Evolutionary conservation across 2,329 filamentous ascomycete species (phyloP).

Genomic region (Helminthosporium solani): DNA sequence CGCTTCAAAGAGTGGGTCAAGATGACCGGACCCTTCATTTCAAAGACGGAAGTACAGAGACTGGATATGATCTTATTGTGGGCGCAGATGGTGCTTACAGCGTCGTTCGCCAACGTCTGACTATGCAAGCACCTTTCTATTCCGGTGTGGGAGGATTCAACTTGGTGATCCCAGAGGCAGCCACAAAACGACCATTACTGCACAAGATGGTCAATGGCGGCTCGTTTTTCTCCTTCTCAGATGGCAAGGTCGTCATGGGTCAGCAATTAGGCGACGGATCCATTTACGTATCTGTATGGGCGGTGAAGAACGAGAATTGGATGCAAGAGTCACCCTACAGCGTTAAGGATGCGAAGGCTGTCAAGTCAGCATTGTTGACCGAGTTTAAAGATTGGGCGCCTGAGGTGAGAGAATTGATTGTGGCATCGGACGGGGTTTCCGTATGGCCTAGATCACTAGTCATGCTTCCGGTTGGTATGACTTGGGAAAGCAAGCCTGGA

Average conservation of each 20-base stretch:
- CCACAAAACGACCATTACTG: constrained; percentile 26
- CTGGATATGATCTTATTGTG: constrained; percentile 48
- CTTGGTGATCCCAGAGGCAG: constrained; percentile 31
- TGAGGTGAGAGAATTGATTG: too few relatives aligned
- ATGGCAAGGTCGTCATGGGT: constrained; percentile 27
- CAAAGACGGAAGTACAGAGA: constrained; percentile 35
- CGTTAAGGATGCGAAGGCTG: constrained; percentile 16
- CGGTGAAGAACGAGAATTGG: too few relatives aligned
- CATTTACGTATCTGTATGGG: background rate
- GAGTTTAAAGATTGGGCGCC: constrained; percentile 36
- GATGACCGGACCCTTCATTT: too few relatives aligned
- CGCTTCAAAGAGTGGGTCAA: constrained; percentile 21
- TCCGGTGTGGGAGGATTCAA: constrained; percentile 39
- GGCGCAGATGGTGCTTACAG: constrained; percentile 51
- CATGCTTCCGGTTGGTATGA: constrained; percentile 52
- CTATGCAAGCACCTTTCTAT: constrained; percentile 36
- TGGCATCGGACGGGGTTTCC: too few relatives aligned
- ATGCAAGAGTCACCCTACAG: too few relatives aligned
- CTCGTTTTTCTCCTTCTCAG: constrained; percentile 31
- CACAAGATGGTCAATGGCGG: constrained; percentile 39
- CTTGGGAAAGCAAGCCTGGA: constrained; percentile 48
- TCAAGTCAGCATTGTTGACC: constrained; percentile 19
- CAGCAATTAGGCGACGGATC: constrained; percentile 38
- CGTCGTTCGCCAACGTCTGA: constrained; percentile 39
- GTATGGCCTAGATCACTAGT: too few relatives aligned